These are phyloP conservation scores for Corymbia calophylla DNA, from an alignment of 441 rosid genomes.

Conservation along the genomic window DNA sequence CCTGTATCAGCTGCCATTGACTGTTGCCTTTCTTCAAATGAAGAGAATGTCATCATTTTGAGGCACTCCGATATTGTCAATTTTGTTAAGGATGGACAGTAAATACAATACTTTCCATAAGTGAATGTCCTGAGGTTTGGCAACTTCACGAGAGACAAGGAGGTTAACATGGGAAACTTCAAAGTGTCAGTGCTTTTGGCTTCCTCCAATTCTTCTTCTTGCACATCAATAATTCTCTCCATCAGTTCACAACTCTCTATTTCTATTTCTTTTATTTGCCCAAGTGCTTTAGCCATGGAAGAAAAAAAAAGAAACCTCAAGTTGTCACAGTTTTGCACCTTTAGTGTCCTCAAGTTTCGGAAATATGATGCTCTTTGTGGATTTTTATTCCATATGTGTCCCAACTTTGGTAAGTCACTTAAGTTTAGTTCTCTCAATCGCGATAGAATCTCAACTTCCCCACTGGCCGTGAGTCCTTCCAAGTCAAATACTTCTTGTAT, in stretches of 20 bases:
- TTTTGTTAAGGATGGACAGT: neutral
- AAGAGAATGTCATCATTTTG: neutral
- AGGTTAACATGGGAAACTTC: neutral
- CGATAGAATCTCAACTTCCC: fast-evolving
- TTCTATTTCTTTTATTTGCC: neutral
- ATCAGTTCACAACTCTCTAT: fast-evolving
- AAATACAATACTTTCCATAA: neutral
- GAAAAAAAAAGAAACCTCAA: neutral
- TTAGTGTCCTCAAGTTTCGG: neutral
- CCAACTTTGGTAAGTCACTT: neutral
- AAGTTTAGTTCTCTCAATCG: neutral
- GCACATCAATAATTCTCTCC: neutral
- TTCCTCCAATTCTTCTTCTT: neutral
- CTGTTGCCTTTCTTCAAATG: neutral
- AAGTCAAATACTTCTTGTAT: neutral
- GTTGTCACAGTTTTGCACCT: neutral
- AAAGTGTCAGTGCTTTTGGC: too few relatives aligned
- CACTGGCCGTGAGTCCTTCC: fast-evolving
- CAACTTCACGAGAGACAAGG: neutral
- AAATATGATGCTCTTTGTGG: fast-evolving
- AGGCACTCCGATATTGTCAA: neutral
- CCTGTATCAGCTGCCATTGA: neutral
- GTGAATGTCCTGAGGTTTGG: neutral
- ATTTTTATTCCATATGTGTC: neutral
- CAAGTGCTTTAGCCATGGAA: neutral